Evolutionary conservation across 306 rosid species (phyloP), one percentile per base, ranked within the genome.

Genomic region (Prunus kanzakura): DNA sequence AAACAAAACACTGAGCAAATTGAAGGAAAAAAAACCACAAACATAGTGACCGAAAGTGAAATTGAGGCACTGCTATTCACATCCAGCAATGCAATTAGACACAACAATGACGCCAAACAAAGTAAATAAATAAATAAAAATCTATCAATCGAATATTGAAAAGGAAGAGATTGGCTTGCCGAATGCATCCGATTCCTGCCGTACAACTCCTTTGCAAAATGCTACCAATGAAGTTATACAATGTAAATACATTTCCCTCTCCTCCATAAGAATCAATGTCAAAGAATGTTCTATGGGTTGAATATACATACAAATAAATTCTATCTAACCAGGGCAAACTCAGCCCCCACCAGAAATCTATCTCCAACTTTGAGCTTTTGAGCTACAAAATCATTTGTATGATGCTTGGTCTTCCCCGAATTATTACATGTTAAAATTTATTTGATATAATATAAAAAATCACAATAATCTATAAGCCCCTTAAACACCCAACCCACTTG

Each of bases 401-500:
- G 13, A 15, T 4, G 52, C 30, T 65, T 41, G 16, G 4, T 41
- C 25, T 15, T 35, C 22, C 41, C 14, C 11, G 8, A 55, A 3
- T 67, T 64, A 41, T 55, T 41, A 19, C 67, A 55, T 38, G 22
- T 67, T 18, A 41, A 22, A 14, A 52, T 27, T 45, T 58, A 49
- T 5, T 5, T 47, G 13, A 41, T 22, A 65, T 61, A 35, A 38
- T 0, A 11, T 43, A 49, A 68, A 79, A 46, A 68, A 61, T 11
- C 7, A 8, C 25, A 38, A 3, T 6, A 68, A 49, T 57, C 15
- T 43, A 12, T 58, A 57, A 68, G 62, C 74, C 85, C 72, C 82
- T 32, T 66, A 71, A 78, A 81, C 74, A 66, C 69, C 64, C 3
- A 75, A 73, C 67, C 74, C 84, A 56, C 81, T 82, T 4, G 88